Evolutionary conservation across 2,329 filamentous ascomycete species (phyloP), one percentile per base, ranked within the genome.

Genomic region (Cordyceps cateniannulata): DNA sequence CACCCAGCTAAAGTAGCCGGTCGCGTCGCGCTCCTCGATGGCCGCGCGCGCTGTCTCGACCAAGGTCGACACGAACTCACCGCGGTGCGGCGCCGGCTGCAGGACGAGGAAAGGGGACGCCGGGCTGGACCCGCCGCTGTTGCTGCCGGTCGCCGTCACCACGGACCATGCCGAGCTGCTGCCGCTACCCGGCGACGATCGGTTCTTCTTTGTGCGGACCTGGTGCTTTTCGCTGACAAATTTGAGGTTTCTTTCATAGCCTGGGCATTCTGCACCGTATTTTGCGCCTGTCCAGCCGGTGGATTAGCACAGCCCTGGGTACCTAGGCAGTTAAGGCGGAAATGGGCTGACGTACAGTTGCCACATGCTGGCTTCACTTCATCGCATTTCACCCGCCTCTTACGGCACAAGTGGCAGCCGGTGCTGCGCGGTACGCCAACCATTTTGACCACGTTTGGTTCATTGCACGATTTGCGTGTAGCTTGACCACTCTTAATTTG

Each of bases 381-480:
- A 65, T 81, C 79, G 63, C 79, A 81, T 70, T 78, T 75, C 62
- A 77, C 71, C 52, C 72, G 72, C 59, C 76, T 70, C 66, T 71
- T 73, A 62, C 74, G 70, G 66, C 76, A 77, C 44, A 76, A 68
- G 59, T 70, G 69, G 65, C 76, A 78, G 63, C 65, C 65, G 12
- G 61, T 66, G 61, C 65, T 66, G 27, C 65, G 54, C 3, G 65
- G 64, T 5, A 66, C 64, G 38, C 65, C 65, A n/a, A 66, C 65
- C 65, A 66, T 66, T 16, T 5, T 50, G 24, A 2, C 18, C 1
- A 42, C 8, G 18, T 25, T 20, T 27, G 9, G 3, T 7, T 29
- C 52, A 54, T 54, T 54, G 32, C 14, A 52, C n/a, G 32, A 20
- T 20, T 14, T 12, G 35, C 32, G 18, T 22, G 29, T 18, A 9